Evolutionary conservation across 2,329 filamentous ascomycete species (phyloP).

Genomic region (Alternaria tenuissima): DNA sequence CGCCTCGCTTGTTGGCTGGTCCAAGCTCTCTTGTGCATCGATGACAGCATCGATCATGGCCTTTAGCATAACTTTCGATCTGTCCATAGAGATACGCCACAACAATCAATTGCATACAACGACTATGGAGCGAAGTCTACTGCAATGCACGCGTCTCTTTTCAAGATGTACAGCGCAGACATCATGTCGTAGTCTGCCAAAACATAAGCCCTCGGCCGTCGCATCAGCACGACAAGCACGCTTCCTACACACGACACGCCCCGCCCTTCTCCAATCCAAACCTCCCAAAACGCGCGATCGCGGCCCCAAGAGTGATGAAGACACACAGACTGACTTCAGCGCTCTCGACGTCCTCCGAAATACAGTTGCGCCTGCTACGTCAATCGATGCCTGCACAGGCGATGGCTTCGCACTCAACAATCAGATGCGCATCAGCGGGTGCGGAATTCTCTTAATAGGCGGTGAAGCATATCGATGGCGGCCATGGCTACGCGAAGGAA

Average conservation of each 20-base stretch:
- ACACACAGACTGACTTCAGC: slow-evolving; percentile 75
- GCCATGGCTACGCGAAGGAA: slow-evolving; percentile 70
- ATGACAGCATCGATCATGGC: slow-evolving; percentile 16
- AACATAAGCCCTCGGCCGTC: slow-evolving; percentile 7
- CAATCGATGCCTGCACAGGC: slow-evolving; percentile 80
- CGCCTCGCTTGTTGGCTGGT: slow-evolving; percentile 2
- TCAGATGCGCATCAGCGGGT: slow-evolving; percentile 72
- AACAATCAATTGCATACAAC: slow-evolving; percentile 7
- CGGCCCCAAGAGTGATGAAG: slow-evolving; percentile 67
- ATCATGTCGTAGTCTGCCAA: not conserved
- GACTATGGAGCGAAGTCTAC: slow-evolving; percentile 28
- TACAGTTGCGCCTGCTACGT: slow-evolving; percentile 78
- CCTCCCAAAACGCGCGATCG: slow-evolving; percentile 63
- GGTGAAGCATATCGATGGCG: slow-evolving; percentile 90
- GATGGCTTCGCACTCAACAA: slow-evolving; percentile 90
- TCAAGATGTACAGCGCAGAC: slow-evolving; percentile 9
- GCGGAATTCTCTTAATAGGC: slow-evolving; percentile 79
- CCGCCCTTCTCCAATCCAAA: slow-evolving; percentile 28
- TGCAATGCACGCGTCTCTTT: slow-evolving; percentile 20
- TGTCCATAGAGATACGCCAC: slow-evolving; percentile 1
- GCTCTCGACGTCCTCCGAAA: slow-evolving; percentile 81
- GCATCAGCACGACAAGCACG: slow-evolving; percentile 11
- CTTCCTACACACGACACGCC: slow-evolving; percentile 33
- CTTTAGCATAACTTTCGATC: slow-evolving; percentile 1
- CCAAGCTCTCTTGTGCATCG: slow-evolving; percentile 10